Evolutionary conservation across 129 eudicot genomes (phyloP), one percentile per base, ranked within the genome.

Genomic region (Kitagawia praeruptora): DNA sequence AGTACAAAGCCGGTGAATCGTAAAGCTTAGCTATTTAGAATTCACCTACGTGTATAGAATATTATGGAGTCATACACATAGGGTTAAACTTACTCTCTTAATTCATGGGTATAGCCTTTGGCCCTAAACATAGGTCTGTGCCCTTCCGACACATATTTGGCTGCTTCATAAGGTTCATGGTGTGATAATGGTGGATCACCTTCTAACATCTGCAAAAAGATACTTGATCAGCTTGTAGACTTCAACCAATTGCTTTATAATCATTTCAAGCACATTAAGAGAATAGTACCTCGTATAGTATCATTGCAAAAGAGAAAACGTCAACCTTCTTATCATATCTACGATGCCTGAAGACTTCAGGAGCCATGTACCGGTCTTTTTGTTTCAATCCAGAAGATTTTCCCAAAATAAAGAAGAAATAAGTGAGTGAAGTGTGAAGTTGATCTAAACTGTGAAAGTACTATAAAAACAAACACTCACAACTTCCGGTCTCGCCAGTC

Each of bases 401-500:
- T 45, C 23, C 15, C 47, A 40, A 64, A 25, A 70, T 66, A 13
- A 3, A 42, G 82, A 61, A 58, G 34, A 27, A 9, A 45, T n/a
- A n/a, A 12, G 74, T 21, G 3, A 74, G 45, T 19, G 23, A 3
- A 66, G 71, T 70, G 11, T 74, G 64, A 51, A 73, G 34, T 75
- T 75, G n/a, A 37, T 19, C 31, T 78, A 58, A 15, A 47, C 11
- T 58, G 37, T 28, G 34, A 79, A 23, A 61, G 76, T 5, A 82
- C 37, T 74, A 61, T 12, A 70, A 37, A 58, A 58, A 58, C 31
- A 78, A 39, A 77, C 76, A 80, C 97, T 90, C 86, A 95, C 99
- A 95, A 86, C 99, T 95, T 82, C 99, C 99, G 31, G 99, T 92
- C 84, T 95, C 99, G 82, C 99, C 99, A 12, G 99, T 95, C 97